Evolutionary conservation across 2,329 filamentous ascomycete species (phyloP).

Genomic region (Alternaria viburni): DNA sequence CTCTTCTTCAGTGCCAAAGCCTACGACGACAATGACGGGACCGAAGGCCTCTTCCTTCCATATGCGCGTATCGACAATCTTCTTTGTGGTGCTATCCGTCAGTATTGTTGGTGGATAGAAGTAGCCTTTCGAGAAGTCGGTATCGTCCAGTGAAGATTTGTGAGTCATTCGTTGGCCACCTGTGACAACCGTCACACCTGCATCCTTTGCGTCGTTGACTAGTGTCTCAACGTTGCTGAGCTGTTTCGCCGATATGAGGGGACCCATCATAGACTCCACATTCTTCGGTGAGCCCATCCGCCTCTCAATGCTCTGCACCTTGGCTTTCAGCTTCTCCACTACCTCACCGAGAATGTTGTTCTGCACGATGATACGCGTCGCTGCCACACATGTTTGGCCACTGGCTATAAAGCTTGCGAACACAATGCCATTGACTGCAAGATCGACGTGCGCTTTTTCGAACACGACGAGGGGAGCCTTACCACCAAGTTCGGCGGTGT

Average conservation of each 20-base stretch:
- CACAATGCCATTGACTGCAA: slow-evolving; percentile 47
- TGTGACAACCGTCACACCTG: slow-evolving; percentile 52
- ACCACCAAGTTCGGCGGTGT: slow-evolving; percentile 47
- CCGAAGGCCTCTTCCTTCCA: slow-evolving; percentile 60
- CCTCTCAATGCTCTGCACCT: slow-evolving; percentile 58
- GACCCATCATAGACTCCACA: slow-evolving; percentile 67
- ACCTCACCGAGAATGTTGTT: slow-evolving; percentile 50
- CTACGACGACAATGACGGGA: slow-evolving; percentile 57
- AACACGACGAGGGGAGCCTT: slow-evolving; percentile 49
- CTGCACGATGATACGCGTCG: slow-evolving; percentile 61
- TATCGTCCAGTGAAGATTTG: slow-evolving; percentile 57
- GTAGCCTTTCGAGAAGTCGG: slow-evolving; percentile 59
- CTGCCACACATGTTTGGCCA: slow-evolving; percentile 64
- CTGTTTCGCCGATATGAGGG: slow-evolving; percentile 64
- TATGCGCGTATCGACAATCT: slow-evolving; percentile 45
- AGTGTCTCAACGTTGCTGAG: slow-evolving; percentile 46
- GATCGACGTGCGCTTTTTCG: slow-evolving; percentile 44
- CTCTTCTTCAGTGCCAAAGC: slow-evolving; percentile 56
- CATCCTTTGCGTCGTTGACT: slow-evolving; percentile 42
- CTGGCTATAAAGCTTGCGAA: slow-evolving; percentile 59
- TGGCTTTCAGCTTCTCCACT: slow-evolving; percentile 49
- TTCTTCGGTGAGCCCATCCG: slow-evolving; percentile 66
- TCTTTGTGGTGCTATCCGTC: slow-evolving; percentile 30
- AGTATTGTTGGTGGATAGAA: slow-evolving; percentile 58
- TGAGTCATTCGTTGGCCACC: slow-evolving; percentile 60